Base-by-base conservation (phyloP, 192 early-diverging fungal genomes). In the Linnemannia exigua region DNA sequence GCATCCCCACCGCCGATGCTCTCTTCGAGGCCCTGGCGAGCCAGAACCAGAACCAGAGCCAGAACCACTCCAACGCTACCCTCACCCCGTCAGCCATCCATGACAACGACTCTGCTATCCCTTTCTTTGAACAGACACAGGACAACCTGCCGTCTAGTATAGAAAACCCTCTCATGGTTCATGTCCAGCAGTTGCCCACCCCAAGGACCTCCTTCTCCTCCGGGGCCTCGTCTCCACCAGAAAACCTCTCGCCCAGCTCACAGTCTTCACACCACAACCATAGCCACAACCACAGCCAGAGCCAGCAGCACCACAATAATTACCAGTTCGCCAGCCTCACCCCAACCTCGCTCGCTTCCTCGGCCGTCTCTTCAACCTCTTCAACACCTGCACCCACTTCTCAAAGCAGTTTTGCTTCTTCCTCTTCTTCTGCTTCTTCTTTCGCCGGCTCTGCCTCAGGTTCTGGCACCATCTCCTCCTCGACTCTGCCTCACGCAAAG, bases 131-230 rank as follows among this genome's bases (percentile, higher is more conserved):
- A 37, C 46, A 25, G 16, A 36, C 67, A 44, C 41, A 44, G n/a
- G 17, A 66, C 66, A 41, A 37, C 50, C 35, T 47, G 3, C 70
- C 38, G 0, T 47, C 72, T 58, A 80, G 46, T 44, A 50, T 82
- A 72, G 74, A 76, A 11, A 76, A 76, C 75, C 82, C 82, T 5
- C 68, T 85, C 67, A 79, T 74, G 67, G 77, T 85, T 19, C 82
- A 85, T 75, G 82, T 85, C 15, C 74, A 86, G 17, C 84, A 86
- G 35, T 66, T 86, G 31, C 84, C 84, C 36, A 86, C 84, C 25
- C 84, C 84, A 66, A 76, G 84, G 25, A 86, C 84, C 17, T 86
- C 84, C n/a, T 80, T 80, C 79, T 86, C 84, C 15, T 86, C 84
- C 16, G 84, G 84, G 25, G 78, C 78, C 22, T 48, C 74, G 25